These are phyloP conservation scores for Serendipita sp. DNA, from an alignment of 768 basidiomycete genomes.

Conservation along the genomic window DNA sequence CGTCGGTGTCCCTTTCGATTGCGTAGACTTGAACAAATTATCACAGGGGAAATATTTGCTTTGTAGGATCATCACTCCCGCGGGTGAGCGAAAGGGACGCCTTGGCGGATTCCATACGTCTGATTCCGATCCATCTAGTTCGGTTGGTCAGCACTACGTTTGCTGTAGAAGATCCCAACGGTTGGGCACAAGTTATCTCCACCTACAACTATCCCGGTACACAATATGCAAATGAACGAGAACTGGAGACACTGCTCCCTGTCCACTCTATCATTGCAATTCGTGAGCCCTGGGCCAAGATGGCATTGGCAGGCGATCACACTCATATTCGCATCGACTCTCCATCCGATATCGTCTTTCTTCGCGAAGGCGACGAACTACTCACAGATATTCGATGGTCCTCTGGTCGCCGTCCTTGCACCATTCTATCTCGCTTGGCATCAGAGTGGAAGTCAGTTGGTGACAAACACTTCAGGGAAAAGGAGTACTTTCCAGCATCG, in stretches of 20 bases:
- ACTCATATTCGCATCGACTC: slow-evolving; percentile 18
- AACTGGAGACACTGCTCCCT: slow-evolving; percentile 18
- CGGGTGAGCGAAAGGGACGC: background rate
- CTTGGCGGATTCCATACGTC: background rate
- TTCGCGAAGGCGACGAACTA: slow-evolving; percentile 9
- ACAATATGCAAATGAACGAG: slow-evolving; percentile 9
- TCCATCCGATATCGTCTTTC: slow-evolving; percentile 18
- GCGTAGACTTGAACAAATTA: background rate
- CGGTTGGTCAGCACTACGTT: slow-evolving; percentile 5
- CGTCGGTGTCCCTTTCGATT: background rate
- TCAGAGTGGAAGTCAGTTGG: slow-evolving; percentile 16
- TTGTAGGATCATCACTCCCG: background rate
- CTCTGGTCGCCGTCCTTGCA: background rate
- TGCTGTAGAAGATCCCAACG: slow-evolving; percentile 17
- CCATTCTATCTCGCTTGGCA: background rate
- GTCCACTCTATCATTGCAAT: slow-evolving; percentile 18
- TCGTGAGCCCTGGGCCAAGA: slow-evolving; percentile 19
- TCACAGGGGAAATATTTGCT: background rate
- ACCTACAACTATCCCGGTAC: slow-evolving; percentile 18
- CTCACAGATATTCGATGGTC: slow-evolving; percentile 8
- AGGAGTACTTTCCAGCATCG: slow-evolving; percentile 16
- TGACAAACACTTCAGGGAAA: slow-evolving; percentile 13
- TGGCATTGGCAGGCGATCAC: slow-evolving; percentile 5
- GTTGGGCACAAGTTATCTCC: slow-evolving; percentile 12
- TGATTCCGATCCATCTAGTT: background rate